Conservation (phyloP, 192 early-diverging fungal genomes). For the Coemansia sp. region DNA sequence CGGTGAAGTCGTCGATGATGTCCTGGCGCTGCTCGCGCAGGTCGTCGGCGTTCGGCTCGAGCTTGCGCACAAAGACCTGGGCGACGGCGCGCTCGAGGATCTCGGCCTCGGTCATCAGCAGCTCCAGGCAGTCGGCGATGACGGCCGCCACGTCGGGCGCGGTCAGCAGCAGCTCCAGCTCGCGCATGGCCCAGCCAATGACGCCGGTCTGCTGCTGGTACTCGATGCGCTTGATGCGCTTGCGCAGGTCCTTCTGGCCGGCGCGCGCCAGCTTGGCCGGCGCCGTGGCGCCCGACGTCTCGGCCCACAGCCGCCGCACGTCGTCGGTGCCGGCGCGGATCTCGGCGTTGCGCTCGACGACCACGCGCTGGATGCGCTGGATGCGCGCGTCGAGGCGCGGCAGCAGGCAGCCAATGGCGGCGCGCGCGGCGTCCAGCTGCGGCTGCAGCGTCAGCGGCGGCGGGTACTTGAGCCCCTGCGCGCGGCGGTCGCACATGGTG, state of each 20-base stretch:
- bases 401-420: conserved; percentile 39
- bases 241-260: conserved; percentile 70
- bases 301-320: conserved; percentile 35
- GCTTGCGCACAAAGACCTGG: conserved; percentile 62
- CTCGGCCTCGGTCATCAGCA: conserved; percentile 77
- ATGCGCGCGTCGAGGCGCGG: conserved; percentile 53
- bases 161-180: conserved; percentile 62
- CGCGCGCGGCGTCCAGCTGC: conserved; percentile 42
- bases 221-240: conserved; percentile 66
- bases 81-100: conserved; percentile 65
- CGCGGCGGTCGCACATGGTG: conserved; percentile 58
- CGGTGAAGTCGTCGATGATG: conserved; percentile 68
- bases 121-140: conserved; percentile 63
- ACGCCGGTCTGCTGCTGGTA: conserved; percentile 61
- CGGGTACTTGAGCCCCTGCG: conserved; percentile 57
- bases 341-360: conserved; percentile 54
- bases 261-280: conserved; percentile 62
- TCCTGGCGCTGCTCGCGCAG: conserved; percentile 59
- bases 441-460: conserved; percentile 54
- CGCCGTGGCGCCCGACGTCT: conserved; percentile 59
- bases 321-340: conserved; percentile 47
- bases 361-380: conserved; percentile 42
- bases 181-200: conserved; percentile 61
- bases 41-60: conserved; percentile 58
- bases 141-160: conserved; percentile 61